Evolutionary conservation across 352 stramenopile species (phyloP).

Genomic region (Pythium phragmitis): DNA sequence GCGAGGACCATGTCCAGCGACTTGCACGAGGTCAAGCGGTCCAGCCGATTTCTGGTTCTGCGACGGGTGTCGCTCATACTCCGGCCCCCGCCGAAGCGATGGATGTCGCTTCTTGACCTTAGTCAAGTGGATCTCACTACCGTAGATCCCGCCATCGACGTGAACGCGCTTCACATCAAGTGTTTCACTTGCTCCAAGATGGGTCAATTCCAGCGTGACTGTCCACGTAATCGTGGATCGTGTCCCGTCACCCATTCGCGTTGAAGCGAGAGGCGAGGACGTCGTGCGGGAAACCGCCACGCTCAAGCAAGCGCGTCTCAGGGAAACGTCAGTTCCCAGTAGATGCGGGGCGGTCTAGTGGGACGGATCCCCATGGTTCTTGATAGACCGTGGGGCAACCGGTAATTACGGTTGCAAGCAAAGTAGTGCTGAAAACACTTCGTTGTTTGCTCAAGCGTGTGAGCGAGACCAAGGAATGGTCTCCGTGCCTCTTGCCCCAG

Average conservation of each 20-base stretch:
- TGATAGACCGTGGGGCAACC: slow-evolving; percentile 14
- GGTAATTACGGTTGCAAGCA: too few relatives aligned
- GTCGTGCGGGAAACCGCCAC: background rate
- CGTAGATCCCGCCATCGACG: slow-evolving; percentile 14
- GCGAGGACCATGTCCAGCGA: slow-evolving; percentile 2
- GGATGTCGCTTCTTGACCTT: slow-evolving; percentile 7
- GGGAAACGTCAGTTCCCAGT: slow-evolving; percentile 28
- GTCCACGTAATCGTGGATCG: slow-evolving; percentile 3
- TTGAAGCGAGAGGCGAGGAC: background rate
- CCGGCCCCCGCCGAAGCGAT: background rate
- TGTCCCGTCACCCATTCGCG: background rate
- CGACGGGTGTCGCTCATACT: background rate
- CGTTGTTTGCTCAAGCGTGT: too few relatives aligned
- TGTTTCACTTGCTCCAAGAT: slow-evolving; percentile 18
- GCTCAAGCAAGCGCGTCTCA: background rate
- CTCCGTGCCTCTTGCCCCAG: too few relatives aligned
- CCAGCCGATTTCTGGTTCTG: background rate
- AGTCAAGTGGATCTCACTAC: slow-evolving; percentile 5
- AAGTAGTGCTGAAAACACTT: too few relatives aligned
- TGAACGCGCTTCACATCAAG: slow-evolving; percentile 10
- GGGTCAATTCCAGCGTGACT: slow-evolving; percentile 14
- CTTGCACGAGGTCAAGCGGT: background rate
- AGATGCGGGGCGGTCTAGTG: slow-evolving; percentile 29
- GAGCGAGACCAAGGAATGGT: too few relatives aligned
- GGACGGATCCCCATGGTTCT: slow-evolving; percentile 15